Evolutionary conservation across 2,329 filamentous ascomycete species (phyloP).

Genomic region (Fusarium newnesense): DNA sequence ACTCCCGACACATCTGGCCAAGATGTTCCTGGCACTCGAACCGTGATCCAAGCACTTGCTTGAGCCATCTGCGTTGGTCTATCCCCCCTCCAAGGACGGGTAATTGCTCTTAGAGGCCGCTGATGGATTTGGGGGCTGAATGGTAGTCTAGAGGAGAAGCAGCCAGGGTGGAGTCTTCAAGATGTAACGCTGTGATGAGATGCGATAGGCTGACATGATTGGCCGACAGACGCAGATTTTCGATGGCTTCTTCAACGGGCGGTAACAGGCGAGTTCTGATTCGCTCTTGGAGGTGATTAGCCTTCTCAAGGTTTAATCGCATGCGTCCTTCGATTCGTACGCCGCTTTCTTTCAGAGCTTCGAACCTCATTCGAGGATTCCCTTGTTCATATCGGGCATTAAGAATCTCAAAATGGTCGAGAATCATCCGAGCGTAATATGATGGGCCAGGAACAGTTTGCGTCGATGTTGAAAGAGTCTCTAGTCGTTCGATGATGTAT

Average conservation of each 20-base stretch:
- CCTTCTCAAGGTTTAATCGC: slow-evolving; percentile 20
- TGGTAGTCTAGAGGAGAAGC: slow-evolving; percentile 12
- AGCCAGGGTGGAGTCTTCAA: slow-evolving; percentile 26
- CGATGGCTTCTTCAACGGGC: slow-evolving; percentile 33
- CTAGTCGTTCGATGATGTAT: slow-evolving; percentile 21
- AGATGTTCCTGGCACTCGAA: slow-evolving; percentile 37
- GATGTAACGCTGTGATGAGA: slow-evolving; percentile 35
- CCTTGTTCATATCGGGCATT: slow-evolving; percentile 22
- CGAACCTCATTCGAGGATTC: slow-evolving; percentile 19
- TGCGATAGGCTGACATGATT: slow-evolving; percentile 34
- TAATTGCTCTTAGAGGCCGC: slow-evolving; percentile 26
- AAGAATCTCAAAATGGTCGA: slow-evolving; percentile 13
- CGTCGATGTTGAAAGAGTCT: background rate
- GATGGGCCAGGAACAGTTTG: slow-evolving; percentile 12
- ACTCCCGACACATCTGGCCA: slow-evolving; percentile 19
- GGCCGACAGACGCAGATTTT: slow-evolving; percentile 26
- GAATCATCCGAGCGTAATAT: slow-evolving; percentile 14
- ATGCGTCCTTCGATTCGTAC: slow-evolving; percentile 30
- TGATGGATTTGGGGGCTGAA: slow-evolving; percentile 24
- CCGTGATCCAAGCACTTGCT: slow-evolving; percentile 16
- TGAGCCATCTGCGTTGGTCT: slow-evolving; percentile 1
- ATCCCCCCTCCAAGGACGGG: slow-evolving; percentile 12
- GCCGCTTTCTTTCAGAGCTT: slow-evolving; percentile 7
- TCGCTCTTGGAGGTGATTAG: slow-evolving; percentile 21
- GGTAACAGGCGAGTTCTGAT: slow-evolving; percentile 39